Conservation (phyloP, 257 asterid genomes). For the Misopates orontium region DNA sequence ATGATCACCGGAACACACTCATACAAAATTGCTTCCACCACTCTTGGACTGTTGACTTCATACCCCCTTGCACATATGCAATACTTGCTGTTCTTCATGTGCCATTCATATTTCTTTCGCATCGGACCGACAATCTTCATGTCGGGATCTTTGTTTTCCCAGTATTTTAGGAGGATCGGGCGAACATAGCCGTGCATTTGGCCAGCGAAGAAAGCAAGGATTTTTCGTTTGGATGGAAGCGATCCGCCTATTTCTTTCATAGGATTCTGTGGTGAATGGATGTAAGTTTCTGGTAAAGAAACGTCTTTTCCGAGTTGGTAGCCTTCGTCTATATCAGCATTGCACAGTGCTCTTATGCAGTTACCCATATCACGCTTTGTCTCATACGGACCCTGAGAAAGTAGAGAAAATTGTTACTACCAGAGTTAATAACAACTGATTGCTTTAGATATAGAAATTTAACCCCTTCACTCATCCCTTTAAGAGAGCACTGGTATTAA, state of each 20-base stretch:
- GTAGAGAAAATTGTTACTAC: neutral
- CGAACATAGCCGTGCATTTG: slow-evolving; percentile 48
- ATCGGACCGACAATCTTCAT: slow-evolving; percentile 38
- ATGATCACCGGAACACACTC: slow-evolving; percentile 48
- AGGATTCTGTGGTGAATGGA: slow-evolving; percentile 41
- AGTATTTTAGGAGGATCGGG: slow-evolving; percentile 31
- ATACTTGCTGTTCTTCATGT: slow-evolving; percentile 52
- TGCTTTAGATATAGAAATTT: too few species aligned
- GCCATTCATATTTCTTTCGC: slow-evolving; percentile 34
- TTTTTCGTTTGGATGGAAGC: slow-evolving; percentile 33
- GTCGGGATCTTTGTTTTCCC: slow-evolving; percentile 52
- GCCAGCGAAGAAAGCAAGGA: slow-evolving; percentile 52
- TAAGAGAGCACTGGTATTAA: too few species aligned
- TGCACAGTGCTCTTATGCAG: slow-evolving; percentile 44
- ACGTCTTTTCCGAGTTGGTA: slow-evolving; percentile 44
- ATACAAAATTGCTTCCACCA: slow-evolving; percentile 40
- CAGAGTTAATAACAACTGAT: neutral
- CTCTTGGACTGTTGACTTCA: slow-evolving; percentile 52
- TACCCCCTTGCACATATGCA: slow-evolving; percentile 53
- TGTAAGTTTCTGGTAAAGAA: slow-evolving; percentile 39
- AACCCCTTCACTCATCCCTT: neutral
- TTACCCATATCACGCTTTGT: slow-evolving; percentile 37
- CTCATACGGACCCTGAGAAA: slow-evolving; percentile 39
- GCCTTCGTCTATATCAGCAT: slow-evolving; percentile 43
- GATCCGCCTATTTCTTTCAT: slow-evolving; percentile 29